Base-by-base conservation (phyloP, 331 rosid genomes). In the Erythrophleum ivorense region DNA sequence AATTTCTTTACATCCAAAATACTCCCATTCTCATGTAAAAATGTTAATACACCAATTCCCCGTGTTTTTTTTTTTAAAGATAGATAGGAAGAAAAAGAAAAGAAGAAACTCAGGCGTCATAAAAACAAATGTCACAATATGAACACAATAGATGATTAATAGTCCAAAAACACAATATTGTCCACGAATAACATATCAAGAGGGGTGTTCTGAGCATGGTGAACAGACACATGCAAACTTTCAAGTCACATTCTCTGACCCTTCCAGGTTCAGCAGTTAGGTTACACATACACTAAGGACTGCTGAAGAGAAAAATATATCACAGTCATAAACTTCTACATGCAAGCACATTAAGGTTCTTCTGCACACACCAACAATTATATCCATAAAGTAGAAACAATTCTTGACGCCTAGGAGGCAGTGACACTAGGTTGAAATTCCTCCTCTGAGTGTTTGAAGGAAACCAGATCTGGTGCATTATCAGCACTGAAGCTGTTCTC, bases 361-460 rank as follows among this genome's bases (percentile, higher is more conserved):
- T 55, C 73, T 81, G 36, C 46, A 67, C 50, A 57, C 10, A 55
- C 58, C 6, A 14, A 58, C 10, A 19, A 46, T 6, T 12, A 24
- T 77, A 19, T 41, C 58, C 41, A 60, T 10, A 14, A 50, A 57
- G 77, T 41, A 57, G 73, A 73, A 58, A 68, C 81, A 60, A 36
- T 52, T 40, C 38, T 24, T 75, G 73, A 36, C 15, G 50, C 75
- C 52, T 60, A 84, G 58, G 86, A 34, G 77, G 72, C 75, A 71
- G 70, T 62, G 73, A 38, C 21, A 8, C 75, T 24, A 13, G 73
- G 76, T 52, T 86, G 89, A 78, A 80, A 43, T 71, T 85, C 82
- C 31, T 85, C 77, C 70, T 79, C 40, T n/a, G 79, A 76, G 58
- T 38, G 76, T 67, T 81, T 84, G 45, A 83, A 66, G 77, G 80